These are phyloP conservation scores for Cercospora zeina DNA, from an alignment of 2,329 filamentous ascomycete genomes.

Conservation along the genomic window DNA sequence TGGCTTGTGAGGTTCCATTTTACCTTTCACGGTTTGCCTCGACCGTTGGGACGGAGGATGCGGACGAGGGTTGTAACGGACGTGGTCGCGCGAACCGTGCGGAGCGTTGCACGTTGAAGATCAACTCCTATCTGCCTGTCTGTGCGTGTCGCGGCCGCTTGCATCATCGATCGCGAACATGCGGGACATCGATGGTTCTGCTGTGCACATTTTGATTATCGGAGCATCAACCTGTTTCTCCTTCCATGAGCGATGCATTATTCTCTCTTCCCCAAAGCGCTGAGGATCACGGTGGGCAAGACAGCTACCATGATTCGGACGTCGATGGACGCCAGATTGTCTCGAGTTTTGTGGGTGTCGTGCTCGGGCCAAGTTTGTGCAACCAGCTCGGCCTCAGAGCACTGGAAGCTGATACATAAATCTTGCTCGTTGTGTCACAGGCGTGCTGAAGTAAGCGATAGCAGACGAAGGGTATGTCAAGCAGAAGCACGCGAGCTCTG, in stretches of 20 bases:
- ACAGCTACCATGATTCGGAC: background rate
- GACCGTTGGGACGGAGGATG: background rate
- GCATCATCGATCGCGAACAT: conserved; percentile 6
- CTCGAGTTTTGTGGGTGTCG: background rate
- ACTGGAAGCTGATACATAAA: conserved; percentile 6
- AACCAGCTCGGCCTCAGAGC: background rate
- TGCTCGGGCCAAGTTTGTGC: conserved; percentile 4
- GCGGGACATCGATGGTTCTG: conserved; percentile 7
- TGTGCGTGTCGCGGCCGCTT: background rate
- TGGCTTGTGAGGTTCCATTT: conserved; percentile 7
- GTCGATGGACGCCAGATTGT: background rate
- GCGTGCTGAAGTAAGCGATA: background rate
- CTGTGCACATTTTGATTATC: background rate
- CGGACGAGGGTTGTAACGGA: background rate
- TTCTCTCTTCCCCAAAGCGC: background rate
- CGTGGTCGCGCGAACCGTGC: conserved; percentile 5
- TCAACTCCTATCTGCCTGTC: background rate
- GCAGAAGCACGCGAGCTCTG: background rate
- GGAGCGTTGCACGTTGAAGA: background rate
- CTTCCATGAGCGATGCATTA: background rate
- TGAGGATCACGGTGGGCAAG: background rate
- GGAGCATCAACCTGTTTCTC: background rate
- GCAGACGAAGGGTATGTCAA: background rate
- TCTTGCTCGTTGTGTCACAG: background rate
- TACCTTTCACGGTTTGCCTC: background rate